Conservation (phyloP, 805 yeast species). For the Tetrapisispora fleetii region DNA sequence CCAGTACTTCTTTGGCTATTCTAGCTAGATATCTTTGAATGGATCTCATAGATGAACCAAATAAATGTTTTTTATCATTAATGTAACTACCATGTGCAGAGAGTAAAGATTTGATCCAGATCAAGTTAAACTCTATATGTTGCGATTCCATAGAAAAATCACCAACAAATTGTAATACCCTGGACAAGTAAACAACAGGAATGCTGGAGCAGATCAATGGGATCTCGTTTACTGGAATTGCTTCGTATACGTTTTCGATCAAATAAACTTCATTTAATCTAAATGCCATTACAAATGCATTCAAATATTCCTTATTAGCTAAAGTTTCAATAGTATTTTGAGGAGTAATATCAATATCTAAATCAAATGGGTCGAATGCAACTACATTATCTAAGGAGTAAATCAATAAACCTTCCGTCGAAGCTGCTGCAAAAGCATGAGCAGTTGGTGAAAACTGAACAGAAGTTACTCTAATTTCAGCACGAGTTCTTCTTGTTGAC, state of each 20-base stretch:
- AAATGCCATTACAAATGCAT: slow-evolving; percentile 86
- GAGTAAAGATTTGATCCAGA: slow-evolving; percentile 69
- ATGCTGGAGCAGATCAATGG: slow-evolving; percentile 54
- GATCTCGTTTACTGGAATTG: slow-evolving; percentile 62
- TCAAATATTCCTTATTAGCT: slow-evolving; percentile 46
- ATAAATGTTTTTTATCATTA: slow-evolving; percentile 48
- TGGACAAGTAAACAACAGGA: slow-evolving; percentile 67
- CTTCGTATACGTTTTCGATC: slow-evolving; percentile 63
- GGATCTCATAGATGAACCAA: slow-evolving; percentile 54
- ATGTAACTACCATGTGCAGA: slow-evolving; percentile 72
- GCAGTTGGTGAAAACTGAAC: slow-evolving; percentile 85
- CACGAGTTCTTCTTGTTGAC: slow-evolving; percentile 62
- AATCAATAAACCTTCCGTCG: slow-evolving; percentile 85
- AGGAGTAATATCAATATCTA: slow-evolving; percentile 88
- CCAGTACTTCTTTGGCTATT: slow-evolving; percentile 63
- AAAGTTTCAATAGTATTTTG: slow-evolving; percentile 56
- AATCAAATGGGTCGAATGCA: slow-evolving; percentile 87
- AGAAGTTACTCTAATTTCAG: slow-evolving; percentile 73
- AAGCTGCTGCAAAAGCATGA: slow-evolving; percentile 83
- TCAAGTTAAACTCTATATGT: slow-evolving; percentile 73
- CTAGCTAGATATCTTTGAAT: slow-evolving; percentile 67
- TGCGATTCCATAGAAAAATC: slow-evolving; percentile 56
- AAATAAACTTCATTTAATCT: slow-evolving; percentile 75
- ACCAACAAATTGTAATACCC: slow-evolving; percentile 61
- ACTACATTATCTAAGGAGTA: slow-evolving; percentile 68